Conservation (phyloP, 768 basidiomycete genomes). For the Cystobasidium ongulense region DNA sequence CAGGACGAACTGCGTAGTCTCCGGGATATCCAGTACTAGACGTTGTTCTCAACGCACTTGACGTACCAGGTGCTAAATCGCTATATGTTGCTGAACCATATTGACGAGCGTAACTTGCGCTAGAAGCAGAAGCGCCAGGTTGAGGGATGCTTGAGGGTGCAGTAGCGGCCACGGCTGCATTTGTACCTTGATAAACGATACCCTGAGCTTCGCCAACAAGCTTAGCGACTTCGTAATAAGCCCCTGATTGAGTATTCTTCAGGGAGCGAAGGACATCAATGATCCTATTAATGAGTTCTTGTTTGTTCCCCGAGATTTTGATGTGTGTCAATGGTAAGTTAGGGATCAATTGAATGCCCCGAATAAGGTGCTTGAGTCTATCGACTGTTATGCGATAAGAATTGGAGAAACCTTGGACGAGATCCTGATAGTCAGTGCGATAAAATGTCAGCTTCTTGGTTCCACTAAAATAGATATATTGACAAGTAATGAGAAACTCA, state of each 20-base stretch:
- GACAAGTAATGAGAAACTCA: not conserved
- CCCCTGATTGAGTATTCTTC: not conserved
- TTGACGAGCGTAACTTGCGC: not conserved
- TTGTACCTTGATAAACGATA: not conserved
- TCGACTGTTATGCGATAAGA: not conserved
- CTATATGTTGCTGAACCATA: not conserved
- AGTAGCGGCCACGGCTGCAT: not conserved
- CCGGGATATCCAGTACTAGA: not conserved
- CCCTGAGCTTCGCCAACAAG: conserved; percentile 20
- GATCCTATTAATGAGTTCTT: conserved; percentile 1
- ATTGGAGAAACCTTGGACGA: not conserved
- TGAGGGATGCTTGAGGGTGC: not conserved
- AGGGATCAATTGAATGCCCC: not conserved
- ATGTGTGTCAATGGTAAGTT: not conserved
- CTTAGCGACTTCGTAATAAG: conserved; percentile 8
- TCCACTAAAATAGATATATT: no score
- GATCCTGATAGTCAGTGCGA: not conserved
- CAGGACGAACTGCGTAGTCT: not conserved
- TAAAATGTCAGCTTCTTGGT: not conserved
- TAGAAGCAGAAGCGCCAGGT: not conserved
- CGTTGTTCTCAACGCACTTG: not conserved
- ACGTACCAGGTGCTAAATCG: not conserved
- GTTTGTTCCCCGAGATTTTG: not conserved
- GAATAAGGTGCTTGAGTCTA: conserved; percentile 13
- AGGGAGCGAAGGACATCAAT: not conserved